Evolutionary conservation across 78 protist genomes (phyloP).

Genomic region (Creolimax fragrantissima): DNA sequence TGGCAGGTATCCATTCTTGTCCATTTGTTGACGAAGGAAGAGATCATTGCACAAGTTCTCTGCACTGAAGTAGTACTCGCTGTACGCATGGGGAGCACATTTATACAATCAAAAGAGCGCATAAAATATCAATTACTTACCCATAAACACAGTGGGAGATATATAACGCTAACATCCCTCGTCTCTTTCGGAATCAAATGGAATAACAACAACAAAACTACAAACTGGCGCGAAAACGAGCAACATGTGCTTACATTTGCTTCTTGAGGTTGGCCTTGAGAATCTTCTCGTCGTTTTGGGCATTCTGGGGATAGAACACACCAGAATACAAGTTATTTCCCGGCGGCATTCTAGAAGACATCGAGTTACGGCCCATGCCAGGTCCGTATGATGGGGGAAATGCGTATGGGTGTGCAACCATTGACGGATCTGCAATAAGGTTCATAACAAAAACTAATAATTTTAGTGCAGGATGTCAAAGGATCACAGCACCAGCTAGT

Average conservation of each 20-base stretch:
- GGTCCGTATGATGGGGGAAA: background rate
- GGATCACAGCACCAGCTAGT: background rate
- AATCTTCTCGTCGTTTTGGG: background rate
- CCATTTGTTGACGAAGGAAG: constrained; percentile 49
- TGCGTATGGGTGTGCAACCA: background rate
- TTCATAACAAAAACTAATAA: background rate
- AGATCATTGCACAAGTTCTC: constrained; percentile 58
- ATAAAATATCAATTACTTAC: background rate
- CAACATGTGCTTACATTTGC: background rate
- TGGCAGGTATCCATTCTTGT: constrained; percentile 54
- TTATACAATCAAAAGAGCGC: background rate
- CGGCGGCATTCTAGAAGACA: background rate
- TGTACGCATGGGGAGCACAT: background rate
- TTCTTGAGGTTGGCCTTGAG: background rate
- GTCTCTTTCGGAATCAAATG: background rate
- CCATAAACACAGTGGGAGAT: background rate
- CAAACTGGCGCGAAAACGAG: background rate
- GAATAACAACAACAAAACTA: background rate
- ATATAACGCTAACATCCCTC: background rate
- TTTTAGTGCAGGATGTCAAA: background rate
- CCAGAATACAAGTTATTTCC: too few relatives aligned
- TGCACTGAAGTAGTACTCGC: constrained; percentile 50
- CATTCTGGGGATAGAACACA: background rate
- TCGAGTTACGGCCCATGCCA: background rate
- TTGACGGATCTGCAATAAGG: background rate